Evolutionary conservation across 1,284 basidiomycete genomes (phyloP).

Genomic region (Ustilago shanxiensis): DNA sequence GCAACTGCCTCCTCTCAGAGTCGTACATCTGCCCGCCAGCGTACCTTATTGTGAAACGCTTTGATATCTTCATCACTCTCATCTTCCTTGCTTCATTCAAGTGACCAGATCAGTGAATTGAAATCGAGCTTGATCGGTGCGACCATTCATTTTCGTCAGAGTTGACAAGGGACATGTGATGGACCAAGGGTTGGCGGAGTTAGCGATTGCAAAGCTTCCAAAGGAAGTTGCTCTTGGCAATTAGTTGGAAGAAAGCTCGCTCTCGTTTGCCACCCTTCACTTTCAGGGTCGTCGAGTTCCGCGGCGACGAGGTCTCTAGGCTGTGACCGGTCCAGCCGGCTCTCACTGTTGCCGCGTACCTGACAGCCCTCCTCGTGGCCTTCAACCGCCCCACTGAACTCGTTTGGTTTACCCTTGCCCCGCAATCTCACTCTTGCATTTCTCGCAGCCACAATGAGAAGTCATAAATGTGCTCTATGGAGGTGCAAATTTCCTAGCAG

Average conservation of each 20-base stretch:
- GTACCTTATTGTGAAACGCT: neutral
- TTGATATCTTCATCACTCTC: neutral
- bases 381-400: neutral
- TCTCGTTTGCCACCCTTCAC: neutral
- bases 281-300: neutral
- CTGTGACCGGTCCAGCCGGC: conserved; percentile 12
- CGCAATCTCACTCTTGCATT: neutral
- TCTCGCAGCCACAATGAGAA: no score
- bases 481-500: no score
- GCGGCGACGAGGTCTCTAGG: neutral
- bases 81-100: neutral
- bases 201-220: neutral
- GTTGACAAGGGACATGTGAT: neutral
- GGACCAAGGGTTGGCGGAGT: neutral
- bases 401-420: conserved; percentile 14
- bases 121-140: no score
- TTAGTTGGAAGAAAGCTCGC: neutral
- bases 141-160: neutral
- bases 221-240: neutral
- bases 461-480: no score
- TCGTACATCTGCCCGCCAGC: neutral
- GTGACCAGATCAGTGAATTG: neutral
- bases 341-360: neutral
- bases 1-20: neutral
- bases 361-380: neutral